A percentile compares a stretch with the other conserved stretches of the same genome.
Evolutionary conservation across 257 asterid species (phyloP).

Genomic region (Plantago major): DNA sequence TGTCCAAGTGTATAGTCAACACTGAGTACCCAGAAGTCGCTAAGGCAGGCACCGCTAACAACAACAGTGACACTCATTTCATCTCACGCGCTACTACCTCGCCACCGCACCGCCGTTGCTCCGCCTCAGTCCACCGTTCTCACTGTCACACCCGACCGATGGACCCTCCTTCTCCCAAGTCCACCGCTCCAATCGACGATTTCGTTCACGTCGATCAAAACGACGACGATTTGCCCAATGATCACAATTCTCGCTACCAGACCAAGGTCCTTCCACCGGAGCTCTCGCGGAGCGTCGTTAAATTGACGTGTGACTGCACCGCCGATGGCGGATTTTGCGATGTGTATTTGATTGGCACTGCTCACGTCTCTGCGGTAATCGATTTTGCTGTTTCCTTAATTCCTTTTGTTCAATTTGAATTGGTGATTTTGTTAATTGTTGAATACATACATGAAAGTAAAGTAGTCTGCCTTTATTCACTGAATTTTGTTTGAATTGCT

Average conservation of each 20-base stretch:
- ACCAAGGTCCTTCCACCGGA: conserved; percentile 69
- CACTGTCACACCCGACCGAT: too few species aligned
- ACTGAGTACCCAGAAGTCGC: background rate
- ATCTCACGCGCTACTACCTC: background rate
- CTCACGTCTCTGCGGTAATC: conserved; percentile 78
- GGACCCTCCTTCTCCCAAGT: too few species aligned
- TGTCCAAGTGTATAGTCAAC: too few species aligned
- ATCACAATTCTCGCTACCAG: conserved; percentile 13
- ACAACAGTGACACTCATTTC: background rate
- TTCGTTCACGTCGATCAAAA: conserved; percentile 29
- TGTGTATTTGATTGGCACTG: conserved; percentile 83
- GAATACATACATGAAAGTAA: background rate
- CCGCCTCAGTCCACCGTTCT: too few species aligned
- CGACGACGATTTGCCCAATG: too few species aligned
- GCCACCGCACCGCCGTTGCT: background rate
- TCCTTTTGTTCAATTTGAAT: background rate
- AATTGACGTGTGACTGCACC: conserved; percentile 64
- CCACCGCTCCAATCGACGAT: conserved; percentile 32
- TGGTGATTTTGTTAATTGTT: background rate
- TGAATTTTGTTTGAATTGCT: background rate
- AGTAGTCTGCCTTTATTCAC: too few species aligned
- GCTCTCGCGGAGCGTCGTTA: conserved; percentile 51
- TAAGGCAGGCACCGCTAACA: background rate
- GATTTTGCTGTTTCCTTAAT: background rate
- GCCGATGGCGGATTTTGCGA: conserved; percentile 79